Conservation (phyloP, 208 protist genomes). For the Trypanosomatidae sp. region DNA sequence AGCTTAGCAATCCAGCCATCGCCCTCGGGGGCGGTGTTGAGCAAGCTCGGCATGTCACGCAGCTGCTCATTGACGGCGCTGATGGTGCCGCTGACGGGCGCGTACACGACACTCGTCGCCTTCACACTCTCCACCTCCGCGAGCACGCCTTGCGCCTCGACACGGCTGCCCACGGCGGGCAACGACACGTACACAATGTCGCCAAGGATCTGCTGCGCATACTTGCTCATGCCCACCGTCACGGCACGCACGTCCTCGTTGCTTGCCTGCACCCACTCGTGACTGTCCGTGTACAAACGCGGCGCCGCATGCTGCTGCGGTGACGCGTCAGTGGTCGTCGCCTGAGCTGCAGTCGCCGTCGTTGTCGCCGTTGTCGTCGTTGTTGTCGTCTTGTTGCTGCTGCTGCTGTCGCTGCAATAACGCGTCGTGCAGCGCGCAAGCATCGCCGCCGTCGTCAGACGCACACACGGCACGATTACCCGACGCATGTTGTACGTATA, state of each 20-base stretch:
- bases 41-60: conserved; percentile 68
- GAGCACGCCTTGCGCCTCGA: conserved; percentile 50
- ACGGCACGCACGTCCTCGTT: conserved; percentile 29
- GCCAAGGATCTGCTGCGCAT: conserved; percentile 85
- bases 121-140: conserved; percentile 90
- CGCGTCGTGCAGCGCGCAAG: too few relatives aligned
- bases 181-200: conserved; percentile 87
- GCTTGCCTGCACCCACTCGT: conserved; percentile 88
- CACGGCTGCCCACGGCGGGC: conserved; percentile 71
- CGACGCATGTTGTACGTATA: too few relatives aligned
- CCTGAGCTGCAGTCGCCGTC: too few relatives aligned
- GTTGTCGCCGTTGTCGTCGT: too few relatives aligned
- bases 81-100: conserved; percentile 72
- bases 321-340: too few relatives aligned
- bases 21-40: conserved; percentile 78
- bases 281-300: conserved; percentile 79
- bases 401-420: too few relatives aligned
- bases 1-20: conserved; percentile 86
- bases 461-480: too few relatives aligned
- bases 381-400: too few relatives aligned
- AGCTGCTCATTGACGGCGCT: conserved; percentile 75
- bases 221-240: conserved; percentile 76
- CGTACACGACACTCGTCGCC: conserved; percentile 85
- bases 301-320: too few relatives aligned
- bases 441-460: too few relatives aligned